Evolutionary conservation across 257 asterid genomes (phyloP), one percentile per base, ranked within the genome.

Genomic region (Nicotiana knightiana): DNA sequence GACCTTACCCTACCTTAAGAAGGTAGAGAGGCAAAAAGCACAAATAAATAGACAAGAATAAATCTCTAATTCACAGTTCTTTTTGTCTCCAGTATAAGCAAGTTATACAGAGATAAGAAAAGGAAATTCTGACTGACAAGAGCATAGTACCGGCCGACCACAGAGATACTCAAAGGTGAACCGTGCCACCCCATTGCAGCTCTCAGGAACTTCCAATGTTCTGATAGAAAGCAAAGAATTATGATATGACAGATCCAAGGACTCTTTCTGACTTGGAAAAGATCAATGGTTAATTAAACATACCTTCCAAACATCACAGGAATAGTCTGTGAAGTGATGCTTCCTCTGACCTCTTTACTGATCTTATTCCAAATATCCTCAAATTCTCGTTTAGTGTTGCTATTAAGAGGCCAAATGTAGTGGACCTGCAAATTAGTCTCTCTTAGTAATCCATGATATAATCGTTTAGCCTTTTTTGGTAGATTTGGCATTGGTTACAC

Each of bases 271-370:
- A 65, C 67, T 81, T 82, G 58, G 82, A 61, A 48, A 80, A 62
- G 46, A 83, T 54, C 83, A 48, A 43, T 48, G 55, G 81, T 81
- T 61, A 61, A 26, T 76, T 71, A 48, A 57, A 66, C 24, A 16
- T 86, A 94, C 99, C 99, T 92, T 82, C 99, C 98, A 85, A 96
- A 96, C 99, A 96, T 96, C 91, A 96, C 98, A 18, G 88, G 89
- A 87, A 96, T 90, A 85, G 92, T 87, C 84, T 84, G 91, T 82
- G 97, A 89, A 86, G 84, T 65, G 79, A 94, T 82, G 61, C 21
- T 86, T 79, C 89, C 93, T 79, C 94, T 93, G 28, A 84, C 89
- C 83, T 85, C 88, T 83, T 43, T 85, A 58, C 87, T 89, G 73
- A 87, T 71, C 83, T 80, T 76, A 70, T 87, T 88, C 99, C 99